These are phyloP conservation scores for Candida oleophila DNA, from an alignment of 805 yeast genomes.

Conservation along the genomic window DNA sequence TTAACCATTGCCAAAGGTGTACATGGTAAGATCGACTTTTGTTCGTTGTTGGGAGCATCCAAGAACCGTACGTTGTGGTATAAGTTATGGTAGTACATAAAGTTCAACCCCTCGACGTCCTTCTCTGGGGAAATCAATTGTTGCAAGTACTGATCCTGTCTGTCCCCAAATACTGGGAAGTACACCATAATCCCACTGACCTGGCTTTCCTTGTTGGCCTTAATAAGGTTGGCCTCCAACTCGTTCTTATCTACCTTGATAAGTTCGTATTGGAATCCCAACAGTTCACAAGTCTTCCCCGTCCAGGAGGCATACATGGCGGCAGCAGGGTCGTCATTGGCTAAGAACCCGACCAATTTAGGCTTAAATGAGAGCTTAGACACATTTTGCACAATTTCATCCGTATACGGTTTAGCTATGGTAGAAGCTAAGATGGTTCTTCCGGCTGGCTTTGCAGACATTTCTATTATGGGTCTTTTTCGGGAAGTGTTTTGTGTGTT, in stretches of 20 bases:
- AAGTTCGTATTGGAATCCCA: constrained; percentile 85
- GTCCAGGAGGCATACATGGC: constrained; percentile 96
- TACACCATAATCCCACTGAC: constrained; percentile 95
- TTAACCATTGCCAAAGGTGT: constrained; percentile 95
- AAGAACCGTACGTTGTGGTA: constrained; percentile 88
- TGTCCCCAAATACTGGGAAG: constrained; percentile 94
- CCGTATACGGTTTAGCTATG: constrained; percentile 77
- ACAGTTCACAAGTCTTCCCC: constrained; percentile 77
- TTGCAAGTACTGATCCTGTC: constrained; percentile 93
- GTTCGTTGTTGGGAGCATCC: constrained; percentile 63
- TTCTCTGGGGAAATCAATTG: constrained; percentile 89
- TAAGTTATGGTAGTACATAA: constrained; percentile 87
- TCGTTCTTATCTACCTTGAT: constrained; percentile 74
- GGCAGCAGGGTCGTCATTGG: constrained; percentile 94
- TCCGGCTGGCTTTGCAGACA: constrained; percentile 50
- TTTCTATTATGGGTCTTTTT: background rate
- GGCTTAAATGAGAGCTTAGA: constrained; percentile 57
- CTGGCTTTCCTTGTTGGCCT: constrained; percentile 71
- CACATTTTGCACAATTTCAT: constrained; percentile 67
- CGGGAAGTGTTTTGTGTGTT: too few species aligned
- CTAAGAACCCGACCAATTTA: constrained; percentile 83
- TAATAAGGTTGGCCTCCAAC: constrained; percentile 77
- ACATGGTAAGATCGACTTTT: constrained; percentile 89
- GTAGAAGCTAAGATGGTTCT: constrained; percentile 84
- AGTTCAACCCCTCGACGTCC: constrained; percentile 95